These are phyloP conservation scores for Sonneratia alba DNA, from an alignment of 345 rosid genomes.

Conservation along the genomic window DNA sequence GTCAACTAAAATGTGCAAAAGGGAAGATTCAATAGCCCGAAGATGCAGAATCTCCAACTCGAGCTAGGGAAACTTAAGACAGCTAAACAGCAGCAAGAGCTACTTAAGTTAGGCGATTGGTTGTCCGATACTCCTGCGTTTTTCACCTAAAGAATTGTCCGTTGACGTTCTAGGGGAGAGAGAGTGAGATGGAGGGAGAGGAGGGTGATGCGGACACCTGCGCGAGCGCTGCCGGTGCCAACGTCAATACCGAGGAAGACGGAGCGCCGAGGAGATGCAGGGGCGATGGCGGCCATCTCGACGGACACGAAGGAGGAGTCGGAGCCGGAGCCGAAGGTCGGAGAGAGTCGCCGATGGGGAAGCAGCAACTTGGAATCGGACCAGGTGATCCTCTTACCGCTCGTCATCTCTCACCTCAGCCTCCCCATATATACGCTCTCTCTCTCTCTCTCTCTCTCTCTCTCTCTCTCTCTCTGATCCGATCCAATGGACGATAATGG, in stretches of 20 bases:
- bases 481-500: background rate
- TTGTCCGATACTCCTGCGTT: background rate
- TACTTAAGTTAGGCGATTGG: background rate
- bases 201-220: conserved; percentile 34
- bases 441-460: background rate
- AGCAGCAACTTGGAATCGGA: conserved; percentile 8
- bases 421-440: background rate
- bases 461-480: background rate
- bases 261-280: conserved; percentile 28
- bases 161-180: background rate
- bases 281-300: conserved; percentile 35
- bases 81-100: background rate
- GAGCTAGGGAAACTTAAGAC: background rate
- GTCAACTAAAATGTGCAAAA: background rate
- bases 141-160: background rate
- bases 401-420: background rate
- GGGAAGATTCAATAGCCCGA: background rate
- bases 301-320: conserved; percentile 7
- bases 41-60: background rate
- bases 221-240: conserved; percentile 97
- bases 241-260: conserved; percentile 88
- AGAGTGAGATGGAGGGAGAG: background rate
- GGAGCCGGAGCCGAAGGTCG: background rate
- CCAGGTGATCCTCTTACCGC: background rate
- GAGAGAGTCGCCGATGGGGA: conserved; percentile 3